phyloP scores from a whole-genome alignment of 1,139 yeast genomes.

The Pichia terricola region DNA sequence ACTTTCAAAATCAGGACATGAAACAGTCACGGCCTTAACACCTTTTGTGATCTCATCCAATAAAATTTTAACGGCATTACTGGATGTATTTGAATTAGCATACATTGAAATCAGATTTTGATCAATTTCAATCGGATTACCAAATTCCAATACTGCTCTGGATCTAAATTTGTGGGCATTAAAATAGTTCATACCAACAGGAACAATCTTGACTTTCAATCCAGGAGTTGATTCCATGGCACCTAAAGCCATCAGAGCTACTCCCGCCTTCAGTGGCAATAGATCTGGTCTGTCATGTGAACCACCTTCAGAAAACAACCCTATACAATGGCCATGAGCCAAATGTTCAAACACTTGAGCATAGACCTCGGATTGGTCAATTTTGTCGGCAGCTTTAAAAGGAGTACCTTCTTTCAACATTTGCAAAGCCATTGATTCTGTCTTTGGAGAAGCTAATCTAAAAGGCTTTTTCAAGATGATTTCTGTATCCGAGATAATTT shows the following conservation, averaged over 20 bases:
- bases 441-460: slow-evolving; percentile 27
- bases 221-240: slow-evolving; percentile 68
- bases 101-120: slow-evolving; percentile 58
- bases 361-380: slow-evolving; percentile 79
- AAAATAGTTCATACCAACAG: slow-evolving; percentile 96
- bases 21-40: slow-evolving; percentile 80
- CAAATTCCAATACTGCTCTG: slow-evolving; percentile 90
- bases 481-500: slow-evolving; percentile 67
- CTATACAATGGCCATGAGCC: slow-evolving; percentile 71
- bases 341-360: slow-evolving; percentile 75
- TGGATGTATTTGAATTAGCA: slow-evolving; percentile 50
- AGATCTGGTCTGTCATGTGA: slow-evolving; percentile 90
- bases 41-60: slow-evolving; percentile 67
- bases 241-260: slow-evolving; percentile 95
- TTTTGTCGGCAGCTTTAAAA: slow-evolving; percentile 69
- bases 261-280: slow-evolving; percentile 91
- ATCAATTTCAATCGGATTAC: slow-evolving; percentile 72
- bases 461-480: slow-evolving; percentile 65
- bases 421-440: slow-evolving; percentile 31
- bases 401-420: slow-evolving; percentile 44
- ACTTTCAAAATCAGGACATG: slow-evolving; percentile 88
- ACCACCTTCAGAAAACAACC: slow-evolving; percentile 98
- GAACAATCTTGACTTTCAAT: slow-evolving; percentile 75
- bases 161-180: slow-evolving; percentile 93
- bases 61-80: slow-evolving; percentile 64